Conservation (phyloP, 192 early-diverging fungal genomes). For the Podochytrium sp. region DNA sequence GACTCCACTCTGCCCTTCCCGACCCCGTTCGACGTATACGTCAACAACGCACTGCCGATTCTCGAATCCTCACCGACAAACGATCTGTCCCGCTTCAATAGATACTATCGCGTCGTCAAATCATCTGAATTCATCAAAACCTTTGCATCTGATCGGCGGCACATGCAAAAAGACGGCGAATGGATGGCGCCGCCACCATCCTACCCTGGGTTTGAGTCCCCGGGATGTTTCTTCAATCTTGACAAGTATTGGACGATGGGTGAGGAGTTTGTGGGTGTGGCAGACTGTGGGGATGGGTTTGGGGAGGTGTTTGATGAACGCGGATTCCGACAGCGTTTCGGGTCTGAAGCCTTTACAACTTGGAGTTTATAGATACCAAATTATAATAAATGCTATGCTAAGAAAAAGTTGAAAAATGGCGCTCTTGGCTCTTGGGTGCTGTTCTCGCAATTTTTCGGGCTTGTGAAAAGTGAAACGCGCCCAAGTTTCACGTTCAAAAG, state of each 20-base stretch:
- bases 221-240: not conserved
- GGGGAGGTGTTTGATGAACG: not conserved
- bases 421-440: too few species aligned
- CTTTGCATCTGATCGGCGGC: not conserved
- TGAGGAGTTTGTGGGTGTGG: not conserved
- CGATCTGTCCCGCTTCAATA: not conserved
- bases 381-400: too few species aligned
- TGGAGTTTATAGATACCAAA: too few species aligned
- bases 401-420: too few species aligned
- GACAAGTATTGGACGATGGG: conserved; percentile 21
- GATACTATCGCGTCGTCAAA: not conserved
- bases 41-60: not conserved
- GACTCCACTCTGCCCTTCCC: conserved; percentile 20
- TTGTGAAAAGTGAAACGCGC: too few species aligned
- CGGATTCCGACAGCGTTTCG: not conserved
- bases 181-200: conserved; percentile 3
- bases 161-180: not conserved
- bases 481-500: too few species aligned
- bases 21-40: not conserved
- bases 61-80: not conserved
- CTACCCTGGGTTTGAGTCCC: not conserved
- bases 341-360: too few species aligned
- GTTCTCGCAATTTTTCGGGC: too few species aligned
- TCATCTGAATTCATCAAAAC: not conserved
- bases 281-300: not conserved